phyloP scores from a whole-genome alignment of 345 rosid genomes.

The Arabidopsis suecica region DNA sequence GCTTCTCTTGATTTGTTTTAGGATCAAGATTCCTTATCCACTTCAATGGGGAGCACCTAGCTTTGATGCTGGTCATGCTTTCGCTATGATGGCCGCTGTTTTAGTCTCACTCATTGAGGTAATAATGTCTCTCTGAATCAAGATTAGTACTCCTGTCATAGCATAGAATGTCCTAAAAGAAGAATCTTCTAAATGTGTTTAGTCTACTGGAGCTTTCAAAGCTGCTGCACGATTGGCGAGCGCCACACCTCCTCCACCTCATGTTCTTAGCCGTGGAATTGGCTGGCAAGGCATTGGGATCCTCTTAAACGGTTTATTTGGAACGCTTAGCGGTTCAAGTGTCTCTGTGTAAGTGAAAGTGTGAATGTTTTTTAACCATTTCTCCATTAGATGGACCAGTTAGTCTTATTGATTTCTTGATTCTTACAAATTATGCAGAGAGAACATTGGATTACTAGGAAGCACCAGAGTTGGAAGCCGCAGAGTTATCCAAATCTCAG shows the following conservation, averaged over 20 bases:
- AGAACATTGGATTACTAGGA: conserved; percentile 93
- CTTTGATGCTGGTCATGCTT: conserved; percentile 97
- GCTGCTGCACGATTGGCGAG: conserved; percentile 97
- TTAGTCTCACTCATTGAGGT: conserved; percentile 95
- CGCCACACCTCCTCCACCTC: conserved; percentile 99
- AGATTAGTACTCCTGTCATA: background rate
- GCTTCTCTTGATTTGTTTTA: conserved; percentile 25
- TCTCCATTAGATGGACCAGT: conserved; percentile 11
- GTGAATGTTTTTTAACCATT: conserved; percentile 14
- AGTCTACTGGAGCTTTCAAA: conserved; percentile 97
- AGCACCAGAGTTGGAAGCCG: conserved; percentile 98
- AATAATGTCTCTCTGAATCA: conserved; percentile 35
- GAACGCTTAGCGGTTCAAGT: conserved; percentile 79
- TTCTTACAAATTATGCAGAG: conserved; percentile 56
- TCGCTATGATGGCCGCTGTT: conserved; percentile 98
- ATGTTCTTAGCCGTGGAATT: conserved; percentile 97
- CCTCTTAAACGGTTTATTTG: conserved; percentile 82
- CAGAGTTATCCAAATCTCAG: conserved; percentile 91
- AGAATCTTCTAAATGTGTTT: conserved; percentile 23
- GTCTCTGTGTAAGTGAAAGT: conserved; percentile 70
- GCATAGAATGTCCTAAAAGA: background rate
- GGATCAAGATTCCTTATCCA: conserved; percentile 98
- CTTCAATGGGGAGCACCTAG: conserved; percentile 99
- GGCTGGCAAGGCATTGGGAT: conserved; percentile 99
- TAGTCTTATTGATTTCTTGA: conserved; percentile 17